Base-by-base conservation (phyloP, 768 basidiomycete genomes). In the Hydnomerulius pinastri region DNA sequence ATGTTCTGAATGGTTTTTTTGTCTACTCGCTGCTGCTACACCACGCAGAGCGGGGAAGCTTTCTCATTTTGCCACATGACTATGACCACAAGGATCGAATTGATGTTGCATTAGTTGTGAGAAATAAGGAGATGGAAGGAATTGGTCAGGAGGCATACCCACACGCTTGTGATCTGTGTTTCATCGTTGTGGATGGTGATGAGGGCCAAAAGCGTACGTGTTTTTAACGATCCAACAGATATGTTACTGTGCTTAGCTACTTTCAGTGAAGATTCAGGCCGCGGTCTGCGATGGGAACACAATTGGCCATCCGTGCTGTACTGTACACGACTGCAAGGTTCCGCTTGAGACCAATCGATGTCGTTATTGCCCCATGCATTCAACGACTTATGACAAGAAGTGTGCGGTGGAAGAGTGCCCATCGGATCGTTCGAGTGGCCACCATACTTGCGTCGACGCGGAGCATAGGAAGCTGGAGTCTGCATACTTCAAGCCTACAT, bases 1-100 rank as follows among this genome's bases (percentile, higher is more conserved):
- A 65, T 42, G 53, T 54, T 5, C 41, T 65, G 35, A 59, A 65
- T 33, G 61, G 55, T 1, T 62, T 64, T 40, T 57, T 65, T 27
- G 21, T 65, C 2, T 65, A 59, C 38, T 50, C 54, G 10, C 55
- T 63, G 32, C 29, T 63, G 4, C 51, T 61, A n/a, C 11, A 65
- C 30, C 54, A 55, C 23, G 41, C 57, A 4, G 64, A 65, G 40
- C 27, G 33, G 6, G 13, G 47, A 13, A 30, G 44, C 8, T 21
- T 46, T 18, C 55, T 62, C 13, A n/a, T 54, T 12, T 48, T 43
- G 21, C 51, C 47, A 30, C 39, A 48, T 33, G 39, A 48, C 23
- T 17, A 21, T 35, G 23, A 23, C 21, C 46, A 47, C 18, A 6
- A n/a, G 46, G 28, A 25, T 38, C 27, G 6, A 23, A 40, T 48